Evolutionary conservation across 2,329 filamentous ascomycete species (phyloP).

Genomic region (Hypoxylon sp.): DNA sequence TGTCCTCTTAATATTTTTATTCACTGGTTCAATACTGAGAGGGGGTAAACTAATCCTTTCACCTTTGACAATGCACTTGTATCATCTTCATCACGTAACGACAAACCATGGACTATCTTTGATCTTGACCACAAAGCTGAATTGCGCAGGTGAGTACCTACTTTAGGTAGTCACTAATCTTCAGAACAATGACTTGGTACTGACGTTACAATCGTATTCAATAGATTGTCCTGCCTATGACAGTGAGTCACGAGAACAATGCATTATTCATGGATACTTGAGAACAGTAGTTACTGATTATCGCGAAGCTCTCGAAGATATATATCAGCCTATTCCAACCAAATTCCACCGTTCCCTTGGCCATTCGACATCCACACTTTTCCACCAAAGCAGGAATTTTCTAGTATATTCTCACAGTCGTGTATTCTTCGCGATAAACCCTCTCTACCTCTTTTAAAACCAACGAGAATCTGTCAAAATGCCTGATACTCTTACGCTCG

Average conservation of each 20-base stretch:
- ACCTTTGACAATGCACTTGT: not conserved
- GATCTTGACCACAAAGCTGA: not conserved
- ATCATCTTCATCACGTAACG: not conserved
- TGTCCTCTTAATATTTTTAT: not conserved
- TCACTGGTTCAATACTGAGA: not conserved
- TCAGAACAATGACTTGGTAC: not conserved
- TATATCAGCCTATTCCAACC: not conserved
- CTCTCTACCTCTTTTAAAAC: not conserved
- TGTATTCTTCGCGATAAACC: not conserved
- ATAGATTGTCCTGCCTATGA: not conserved
- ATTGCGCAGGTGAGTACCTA: not conserved
- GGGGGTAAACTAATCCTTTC: not conserved
- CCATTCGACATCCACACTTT: not conserved
- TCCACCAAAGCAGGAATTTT: not conserved
- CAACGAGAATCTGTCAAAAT: slow-evolving; percentile 8
- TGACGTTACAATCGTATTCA: not conserved
- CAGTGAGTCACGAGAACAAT: not conserved
- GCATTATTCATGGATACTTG: not conserved
- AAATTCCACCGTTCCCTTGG: not conserved
- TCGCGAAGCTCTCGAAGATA: not conserved
- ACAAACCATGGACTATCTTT: not conserved
- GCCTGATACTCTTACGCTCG: slow-evolving; percentile 13
- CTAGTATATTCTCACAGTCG: not conserved
- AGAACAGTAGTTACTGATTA: not conserved
- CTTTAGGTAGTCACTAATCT: not conserved